Base-by-base conservation (phyloP, 768 basidiomycete species). In the Clavaria fumosa region DNA sequence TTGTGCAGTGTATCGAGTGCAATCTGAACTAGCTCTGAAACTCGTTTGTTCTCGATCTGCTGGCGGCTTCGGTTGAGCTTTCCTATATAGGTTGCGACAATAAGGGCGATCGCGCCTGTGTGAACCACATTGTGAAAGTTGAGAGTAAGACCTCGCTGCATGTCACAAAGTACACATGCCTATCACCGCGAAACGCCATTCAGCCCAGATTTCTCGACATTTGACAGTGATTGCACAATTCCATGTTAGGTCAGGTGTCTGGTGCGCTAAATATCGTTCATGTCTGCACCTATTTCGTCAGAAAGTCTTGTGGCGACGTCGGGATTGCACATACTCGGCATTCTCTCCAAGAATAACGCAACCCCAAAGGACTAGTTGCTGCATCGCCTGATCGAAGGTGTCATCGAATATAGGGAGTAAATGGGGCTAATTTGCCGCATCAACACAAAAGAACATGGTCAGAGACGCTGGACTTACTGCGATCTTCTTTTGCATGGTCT, bases 1-100 rank as follows among this genome's bases (percentile, higher is more conserved):
- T 79, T 77, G 50, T 75, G 78, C 53, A 90, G 66, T 12, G 75
- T 72, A 46, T 84, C 78, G 36, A 89, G 70, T 7, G 78, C 80
- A 41, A 77, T 70, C 55, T 80, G 78, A 17, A 86, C 85, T 35
- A 89, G 65, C 48, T 70, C 73, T 38, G 71, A 67, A 42, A 84
- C 72, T 40, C 75, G 80, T 47, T 64, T 67, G 41, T 58, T 63
- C 54, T 88, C 81, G 5, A 63, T 57, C 50, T 62, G 62, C 47
- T 61, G 69, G 46, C 62, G 67, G 40, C 66, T 63, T 43, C 71
- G 60, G 34, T 66, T 64, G 14, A 57, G 43, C 14, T 67, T 64
- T 18, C 51, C 48, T n/a, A 48, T 38, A 38, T 60, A 38, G 34
- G 46, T 45, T 23, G 50, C 39, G 26, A 64, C 35, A 31, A 62